Percentiles rank a stretch among this genome's conserved stretches.
Evolutionary conservation across 2,329 filamentous ascomycete species (phyloP).

Genomic region (Juglanconis sp.): DNA sequence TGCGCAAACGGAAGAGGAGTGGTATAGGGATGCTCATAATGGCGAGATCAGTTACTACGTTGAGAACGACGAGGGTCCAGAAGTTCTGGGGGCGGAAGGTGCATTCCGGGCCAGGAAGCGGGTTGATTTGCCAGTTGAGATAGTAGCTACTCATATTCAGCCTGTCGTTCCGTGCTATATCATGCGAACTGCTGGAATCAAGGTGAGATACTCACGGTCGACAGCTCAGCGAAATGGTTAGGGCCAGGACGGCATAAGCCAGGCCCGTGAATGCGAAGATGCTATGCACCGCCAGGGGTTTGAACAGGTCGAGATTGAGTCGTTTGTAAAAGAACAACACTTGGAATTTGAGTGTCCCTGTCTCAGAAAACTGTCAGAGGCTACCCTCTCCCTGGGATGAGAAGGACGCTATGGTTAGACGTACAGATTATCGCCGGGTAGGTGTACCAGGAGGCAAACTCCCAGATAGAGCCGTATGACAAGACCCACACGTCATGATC

Average conservation of each 20-base stretch:
- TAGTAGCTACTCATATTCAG: slow-evolving; percentile 7
- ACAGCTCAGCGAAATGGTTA: background rate
- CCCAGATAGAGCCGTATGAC: slow-evolving; percentile 22
- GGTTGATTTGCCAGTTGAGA: slow-evolving; percentile 25
- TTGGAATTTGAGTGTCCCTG: slow-evolving; percentile 27
- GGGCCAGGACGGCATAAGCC: slow-evolving; percentile 16
- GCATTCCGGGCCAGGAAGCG: slow-evolving; percentile 16
- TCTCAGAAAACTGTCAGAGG: background rate
- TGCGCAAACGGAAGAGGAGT: slow-evolving; percentile 24
- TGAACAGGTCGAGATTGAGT: slow-evolving; percentile 19
- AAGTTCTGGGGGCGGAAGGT: slow-evolving; percentile 15
- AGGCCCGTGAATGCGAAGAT: slow-evolving; percentile 23
- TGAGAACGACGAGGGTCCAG: slow-evolving; percentile 20
- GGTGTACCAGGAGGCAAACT: slow-evolving; percentile 25
- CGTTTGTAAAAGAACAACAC: slow-evolving; percentile 27
- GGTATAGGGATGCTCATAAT: slow-evolving; percentile 26
- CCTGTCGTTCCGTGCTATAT: too few relatives aligned
- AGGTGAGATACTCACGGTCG: background rate
- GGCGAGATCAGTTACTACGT: slow-evolving; percentile 24
- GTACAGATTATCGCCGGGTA: slow-evolving; percentile 26
- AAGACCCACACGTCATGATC: slow-evolving; percentile 21
- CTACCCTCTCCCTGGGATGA: too few relatives aligned
- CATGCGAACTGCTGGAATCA: background rate
- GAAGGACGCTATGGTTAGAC: background rate
- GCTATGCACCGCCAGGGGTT: slow-evolving; percentile 11